Evolutionary conservation across 1,284 basidiomycete genomes (phyloP), one percentile per base, ranked within the genome.

Genomic region (Naganishia liquefaciens): DNA sequence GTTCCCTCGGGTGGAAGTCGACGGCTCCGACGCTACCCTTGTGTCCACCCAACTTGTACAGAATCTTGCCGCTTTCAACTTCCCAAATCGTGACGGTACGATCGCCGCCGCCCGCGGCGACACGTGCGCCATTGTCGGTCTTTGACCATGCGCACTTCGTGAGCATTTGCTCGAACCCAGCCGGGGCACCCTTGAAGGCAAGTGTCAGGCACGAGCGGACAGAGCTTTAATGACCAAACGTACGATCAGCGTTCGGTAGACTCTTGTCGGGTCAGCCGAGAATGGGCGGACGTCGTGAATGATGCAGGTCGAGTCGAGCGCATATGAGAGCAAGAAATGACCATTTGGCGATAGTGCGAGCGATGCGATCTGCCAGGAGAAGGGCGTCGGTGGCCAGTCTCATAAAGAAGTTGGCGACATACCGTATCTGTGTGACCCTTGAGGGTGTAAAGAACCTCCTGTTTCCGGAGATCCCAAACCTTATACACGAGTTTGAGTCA

Each of bases 41-140:
- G 77, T 96, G 93, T 15, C 93, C 93, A 43, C 93, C 92, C 58
- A 96, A 83, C 84, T 95, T 94, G 81, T 94, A 95, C 71, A 88
- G 75, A 10, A 93, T 86, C 71, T 87, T 88, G 15, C 85, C 87
- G 69, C 85, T 91, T 70, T 94, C 90, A 2, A 93, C 90, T 25
- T 95, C 92, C 92, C 93, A 96, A 30, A 97, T 88, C 62, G 89
- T 92, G 39, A 96, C 91, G 0, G 77, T 77, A 62, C 82, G 69
- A 70, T 83, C 82, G 5, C 81, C 81, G 5, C 81, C 81, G 7
- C 82, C 82, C 0, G 75, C 79, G 5, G 81, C 81, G 46, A 82
- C 79, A 66, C 75, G 64, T 44, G 73, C 68, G 15, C 77, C 77
- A 53, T 75, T 72, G 67, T 80, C 80, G 61, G 79, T 75, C 63